phyloP scores from a whole-genome alignment of 2,329 filamentous ascomycete species.

The Magnaporthiopsis poae region DNA sequence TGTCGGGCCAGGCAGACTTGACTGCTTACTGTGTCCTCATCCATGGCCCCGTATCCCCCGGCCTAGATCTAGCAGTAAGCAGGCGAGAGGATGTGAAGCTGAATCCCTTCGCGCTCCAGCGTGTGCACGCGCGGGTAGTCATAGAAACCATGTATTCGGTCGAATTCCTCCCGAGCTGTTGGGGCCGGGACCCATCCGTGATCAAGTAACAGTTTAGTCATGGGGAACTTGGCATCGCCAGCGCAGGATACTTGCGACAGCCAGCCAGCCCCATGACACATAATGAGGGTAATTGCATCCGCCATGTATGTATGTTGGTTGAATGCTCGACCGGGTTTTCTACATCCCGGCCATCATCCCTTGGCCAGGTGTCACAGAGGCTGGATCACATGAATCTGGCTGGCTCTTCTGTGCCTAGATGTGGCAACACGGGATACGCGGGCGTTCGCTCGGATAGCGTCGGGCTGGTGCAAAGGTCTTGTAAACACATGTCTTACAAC shows the following conservation, averaged over 20 bases:
- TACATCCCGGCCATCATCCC: background rate
- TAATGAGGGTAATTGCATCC: background rate
- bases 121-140: background rate
- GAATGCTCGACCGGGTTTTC: background rate
- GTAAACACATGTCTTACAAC: background rate
- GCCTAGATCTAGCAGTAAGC: background rate
- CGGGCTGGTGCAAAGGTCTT: background rate
- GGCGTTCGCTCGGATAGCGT: background rate
- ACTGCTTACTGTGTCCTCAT: background rate
- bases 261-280: background rate
- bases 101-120: background rate
- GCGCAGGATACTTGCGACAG: background rate
- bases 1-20: background rate
- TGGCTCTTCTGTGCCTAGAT: background rate
- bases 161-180: background rate
- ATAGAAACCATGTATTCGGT: background rate
- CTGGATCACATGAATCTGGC: background rate
- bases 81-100: background rate
- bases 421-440: background rate
- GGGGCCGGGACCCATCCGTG: background rate
- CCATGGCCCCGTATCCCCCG: background rate
- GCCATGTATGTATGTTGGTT: too few species aligned
- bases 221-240: background rate
- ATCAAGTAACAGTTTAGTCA: background rate
- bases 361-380: background rate